Base-by-base conservation (phyloP, 768 basidiomycete genomes). In the Suillus decipiens region DNA sequence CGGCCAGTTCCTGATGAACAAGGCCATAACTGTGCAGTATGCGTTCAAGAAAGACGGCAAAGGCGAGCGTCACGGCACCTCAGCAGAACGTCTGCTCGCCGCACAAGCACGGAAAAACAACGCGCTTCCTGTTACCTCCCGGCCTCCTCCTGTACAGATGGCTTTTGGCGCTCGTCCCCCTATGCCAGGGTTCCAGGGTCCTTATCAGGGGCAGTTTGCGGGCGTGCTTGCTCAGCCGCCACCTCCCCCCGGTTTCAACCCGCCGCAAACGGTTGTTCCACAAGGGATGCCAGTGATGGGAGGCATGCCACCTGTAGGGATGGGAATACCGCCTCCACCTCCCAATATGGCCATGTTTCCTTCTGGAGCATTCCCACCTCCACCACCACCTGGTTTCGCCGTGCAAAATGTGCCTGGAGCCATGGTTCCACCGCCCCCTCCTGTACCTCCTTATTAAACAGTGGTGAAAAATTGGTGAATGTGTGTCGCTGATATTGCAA, bases 1-100 rank as follows among this genome's bases (percentile, higher is more conserved):
- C 69, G 88, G 89, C 43, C 96, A 99, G 72, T 98, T 94, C 85
- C 83, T 99, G 54, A 96, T 96, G 90, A 98, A 99, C 82, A 98
- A 98, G 79, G 91, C 95, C 60, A 93, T 99, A 72, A 88, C 90
- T 19, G 95, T 97, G 12, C 95, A 98, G 73, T 99, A 97, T 74
- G 96, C 97, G 2, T 98, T 99, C 85, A 99, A 99, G 80, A 99
- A 99, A 79, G 97, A 99, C 71, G 95, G 94, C 50, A 96, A 98
- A 73, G 96, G 96, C 62, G 97, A 99, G 76, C 86, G 97, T 5
- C 97, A 99, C 71, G 97, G 97, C 34, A 97, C 96, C 12, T 82
- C 91, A 17, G 96, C 97, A n/a, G 97, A 99, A 78, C 89, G 97
- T 62, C 86, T 98, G 39, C 86, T 99, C 69, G 95, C 96, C 3